Evolutionary conservation across 1,284 basidiomycete genomes (phyloP).

Genomic region (Boletus semigastroideus): DNA sequence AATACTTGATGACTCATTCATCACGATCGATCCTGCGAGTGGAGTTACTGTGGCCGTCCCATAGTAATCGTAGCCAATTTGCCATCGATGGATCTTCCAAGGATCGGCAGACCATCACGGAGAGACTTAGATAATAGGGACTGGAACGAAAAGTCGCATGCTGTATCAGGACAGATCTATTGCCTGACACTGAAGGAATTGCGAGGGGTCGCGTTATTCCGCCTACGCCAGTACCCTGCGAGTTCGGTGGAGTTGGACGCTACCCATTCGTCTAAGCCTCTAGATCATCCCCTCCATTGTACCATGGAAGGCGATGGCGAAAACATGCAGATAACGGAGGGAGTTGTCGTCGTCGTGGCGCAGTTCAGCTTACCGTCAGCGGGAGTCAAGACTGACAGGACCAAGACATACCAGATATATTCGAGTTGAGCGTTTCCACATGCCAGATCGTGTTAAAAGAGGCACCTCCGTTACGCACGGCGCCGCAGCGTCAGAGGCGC

Average conservation of each 20-base stretch:
- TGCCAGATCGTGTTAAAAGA: not conserved
- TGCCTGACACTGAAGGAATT: not conserved
- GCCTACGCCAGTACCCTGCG: not conserved
- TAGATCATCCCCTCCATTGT: not conserved
- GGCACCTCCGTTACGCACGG: constrained; percentile 9
- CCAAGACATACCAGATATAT: constrained; percentile 4
- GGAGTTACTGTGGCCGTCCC: not conserved
- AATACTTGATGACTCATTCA: not conserved
- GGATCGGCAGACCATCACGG: not conserved
- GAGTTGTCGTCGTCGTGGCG: not conserved
- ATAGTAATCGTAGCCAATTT: constrained; percentile 2
- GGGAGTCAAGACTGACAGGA: not conserved
- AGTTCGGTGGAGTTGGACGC: not conserved
- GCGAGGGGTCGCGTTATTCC: constrained; percentile 1
- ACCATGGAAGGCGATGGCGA: not conserved
- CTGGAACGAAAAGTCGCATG: not conserved
- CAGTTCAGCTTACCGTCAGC: not conserved
- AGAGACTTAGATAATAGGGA: not conserved
- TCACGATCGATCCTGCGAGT: constrained; percentile 6
- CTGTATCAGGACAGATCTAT: constrained; percentile 13
- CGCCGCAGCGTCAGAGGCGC: constrained; percentile 12
- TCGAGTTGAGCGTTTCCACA: not conserved
- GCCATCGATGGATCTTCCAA: not conserved
- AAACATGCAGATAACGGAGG: not conserved
- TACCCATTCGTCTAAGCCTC: not conserved